Conservation (phyloP, 352 stramenopile species). For the Halophytophthora polymorphica region DNA sequence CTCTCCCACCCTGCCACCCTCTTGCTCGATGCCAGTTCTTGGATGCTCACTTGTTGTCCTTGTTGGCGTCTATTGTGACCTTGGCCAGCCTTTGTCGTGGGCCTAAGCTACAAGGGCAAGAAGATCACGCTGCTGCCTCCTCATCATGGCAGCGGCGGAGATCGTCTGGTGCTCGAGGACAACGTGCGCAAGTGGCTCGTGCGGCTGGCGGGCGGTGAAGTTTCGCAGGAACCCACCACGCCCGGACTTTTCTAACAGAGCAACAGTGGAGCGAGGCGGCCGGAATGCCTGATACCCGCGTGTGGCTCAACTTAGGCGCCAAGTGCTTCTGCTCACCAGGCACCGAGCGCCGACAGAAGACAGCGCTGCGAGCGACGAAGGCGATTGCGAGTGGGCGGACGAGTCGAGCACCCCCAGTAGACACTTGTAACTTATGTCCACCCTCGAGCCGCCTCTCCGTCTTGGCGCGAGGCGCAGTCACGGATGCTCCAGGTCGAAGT, state of each 20-base stretch:
- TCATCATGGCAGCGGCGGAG: constrained; percentile 6
- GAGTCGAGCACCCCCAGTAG: not conserved
- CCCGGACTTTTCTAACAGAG: constrained; percentile 37
- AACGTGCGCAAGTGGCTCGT: constrained; percentile 58
- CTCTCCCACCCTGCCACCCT: not conserved
- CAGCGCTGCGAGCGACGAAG: too few species aligned
- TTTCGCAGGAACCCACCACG: constrained; percentile 39
- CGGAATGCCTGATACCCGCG: constrained; percentile 1
- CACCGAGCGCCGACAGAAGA: too few species aligned
- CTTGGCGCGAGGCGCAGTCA: too few species aligned
- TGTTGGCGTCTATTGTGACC: not conserved
- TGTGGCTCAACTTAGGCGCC: constrained; percentile 21
- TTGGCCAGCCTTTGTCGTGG: constrained; percentile 51
- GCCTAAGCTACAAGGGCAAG: constrained; percentile 54
- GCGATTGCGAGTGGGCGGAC: too few species aligned
- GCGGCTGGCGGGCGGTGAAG: constrained; percentile 54
- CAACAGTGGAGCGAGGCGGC: not conserved
- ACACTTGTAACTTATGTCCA: not conserved
- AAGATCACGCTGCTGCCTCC: constrained; percentile 51
- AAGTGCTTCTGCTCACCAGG: not conserved
- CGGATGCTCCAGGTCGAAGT: constrained; percentile 8
- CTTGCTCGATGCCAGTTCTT: not conserved
- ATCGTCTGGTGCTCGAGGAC: constrained; percentile 23
- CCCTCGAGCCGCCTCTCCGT: too few species aligned
- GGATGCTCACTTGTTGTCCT: not conserved